Evolutionary conservation across 345 rosid species (phyloP).

Genomic region (Triadica sebifera): DNA sequence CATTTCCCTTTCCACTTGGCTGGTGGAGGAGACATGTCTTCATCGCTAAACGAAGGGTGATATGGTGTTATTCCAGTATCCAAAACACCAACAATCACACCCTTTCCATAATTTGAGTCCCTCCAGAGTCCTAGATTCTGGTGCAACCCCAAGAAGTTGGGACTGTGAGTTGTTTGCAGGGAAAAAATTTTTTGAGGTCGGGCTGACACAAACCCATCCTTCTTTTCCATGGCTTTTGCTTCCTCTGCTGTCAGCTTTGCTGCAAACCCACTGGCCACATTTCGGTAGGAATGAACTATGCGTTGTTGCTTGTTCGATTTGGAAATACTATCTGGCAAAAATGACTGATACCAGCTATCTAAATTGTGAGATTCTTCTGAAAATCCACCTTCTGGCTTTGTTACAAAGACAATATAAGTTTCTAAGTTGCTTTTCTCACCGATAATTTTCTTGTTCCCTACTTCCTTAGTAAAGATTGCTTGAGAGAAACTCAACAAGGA

Average conservation of each 20-base stretch:
- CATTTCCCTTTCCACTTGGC: constrained; percentile 34
- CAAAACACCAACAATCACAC: constrained; percentile 26
- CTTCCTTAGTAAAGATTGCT: constrained; percentile 5
- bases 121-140: constrained; percentile 18
- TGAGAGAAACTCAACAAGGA: constrained; percentile 22
- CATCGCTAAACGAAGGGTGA: constrained; percentile 32
- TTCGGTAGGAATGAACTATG: constrained; percentile 35
- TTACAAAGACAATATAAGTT: constrained; percentile 37
- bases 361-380: neutral
- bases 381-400: constrained; percentile 21
- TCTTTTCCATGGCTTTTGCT: constrained; percentile 38
- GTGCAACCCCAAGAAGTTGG: constrained; percentile 26
- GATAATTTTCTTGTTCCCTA: neutral
- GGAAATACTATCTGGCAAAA: constrained; percentile 27
- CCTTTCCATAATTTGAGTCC: constrained; percentile 21
- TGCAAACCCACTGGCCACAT: constrained; percentile 50
- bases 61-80: constrained; percentile 26
- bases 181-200: constrained; percentile 27
- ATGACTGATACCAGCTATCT: constrained; percentile 35
- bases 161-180: constrained; percentile 27
- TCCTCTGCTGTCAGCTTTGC: constrained; percentile 50
- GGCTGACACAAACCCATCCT: constrained; percentile 41
- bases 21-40: constrained; percentile 23
- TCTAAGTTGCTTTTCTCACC: neutral
- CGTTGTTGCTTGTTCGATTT: constrained; percentile 22